Base-by-base conservation (phyloP, 2,329 filamentous ascomycete genomes). In the Albophoma yamanashiensis region DNA sequence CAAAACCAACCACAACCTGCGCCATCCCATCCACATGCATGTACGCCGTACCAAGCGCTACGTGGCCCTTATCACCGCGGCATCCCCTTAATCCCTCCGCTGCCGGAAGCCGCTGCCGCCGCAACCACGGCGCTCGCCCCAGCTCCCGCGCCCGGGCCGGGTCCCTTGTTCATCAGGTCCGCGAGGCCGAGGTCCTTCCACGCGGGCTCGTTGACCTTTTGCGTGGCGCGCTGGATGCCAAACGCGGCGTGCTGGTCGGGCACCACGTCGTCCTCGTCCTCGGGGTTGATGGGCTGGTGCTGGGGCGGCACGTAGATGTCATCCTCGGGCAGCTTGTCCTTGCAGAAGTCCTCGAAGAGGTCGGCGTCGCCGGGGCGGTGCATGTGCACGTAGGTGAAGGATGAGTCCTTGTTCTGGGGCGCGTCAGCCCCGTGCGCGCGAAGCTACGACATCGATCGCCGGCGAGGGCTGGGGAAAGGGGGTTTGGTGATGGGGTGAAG, bases 231-330 rank as follows among this genome's bases (percentile, higher is more conserved):
- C 72, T 90, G 86, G 67, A 95, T 94, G 45, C 90, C 91, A 71
- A 94, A 94, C 0, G 90, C 91, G 15, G 90, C 90, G 70, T 94
- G 90, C 75, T 94, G 90, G 73, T 94, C 89, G 0, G 91, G 90
- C 5, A 94, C 90, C 4, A 94, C 88, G 69, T 94, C 90, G 69
- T 94, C 91, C 74, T 94, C 89, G 71, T 94, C 90, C 73, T 94
- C 90, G 0, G 91, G 90, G 71, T 94, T 93, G 69, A 92, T 81
- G 47, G 90, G 91, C 71, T 91, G 89, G 70, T 92, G 85, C 63
- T 91, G 84, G 9, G 85, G 85, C 40, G 88, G 85, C n/a, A 95
- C 88, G 73, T 89, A 89, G 70, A 94, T 89, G 60, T 92, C 89
- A 75, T 94, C 90, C 62, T 82, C 78, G n/a, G 86, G 86, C 53